Evolutionary conservation across 495 filamentous ascomycete species (phyloP), one percentile per base, ranked within the genome.

Genomic region (Cryomyces minteri): DNA sequence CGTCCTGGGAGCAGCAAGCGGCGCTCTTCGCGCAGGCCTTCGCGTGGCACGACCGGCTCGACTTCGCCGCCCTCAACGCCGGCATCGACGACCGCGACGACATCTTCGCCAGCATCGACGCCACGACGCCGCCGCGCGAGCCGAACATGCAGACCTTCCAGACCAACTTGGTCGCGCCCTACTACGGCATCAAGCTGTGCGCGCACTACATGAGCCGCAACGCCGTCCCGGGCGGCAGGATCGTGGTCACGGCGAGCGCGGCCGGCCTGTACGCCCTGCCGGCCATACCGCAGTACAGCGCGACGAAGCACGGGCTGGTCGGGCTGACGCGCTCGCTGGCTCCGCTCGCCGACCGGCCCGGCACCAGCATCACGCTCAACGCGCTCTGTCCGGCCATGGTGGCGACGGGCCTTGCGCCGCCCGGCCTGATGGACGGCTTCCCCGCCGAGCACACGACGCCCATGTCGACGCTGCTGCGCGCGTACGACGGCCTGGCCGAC

Each of bases 21-120:
- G 39, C 48, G 0, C 52, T 68, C 7, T 69, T 71, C 56, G 46
- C 51, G 30, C 46, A 52, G 18, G 65, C 64, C 0, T 61, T 54
- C 37, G 51, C 60, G 32, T 64, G 55, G 40, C 53, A 52, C 25
- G 56, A 53, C 5, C 58, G 59, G 8, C 58, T 71, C 6, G 62
- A 65, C 47, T 69, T 67, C 55, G 58, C 61, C 33, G 58, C 66
- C 6, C 61, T 62, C 0, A 69, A 71, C 48, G 67, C 67, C 5
- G 67, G 67, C 3, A 65, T 69, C 43, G 58, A 65, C 45, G 66
- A 67, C 41, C 51, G 50, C 0, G 62, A 66, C 40, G 58, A 61
- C 45, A 60, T 66, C 43, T 64, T 62, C 50, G 7, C 32, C 34
- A 43, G 44, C 10, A 55, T 47, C 12, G 53, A 53, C 14, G 45